Base-by-base conservation (phyloP, 2,329 filamentous ascomycete genomes). In the Penicillium sp. region DNA sequence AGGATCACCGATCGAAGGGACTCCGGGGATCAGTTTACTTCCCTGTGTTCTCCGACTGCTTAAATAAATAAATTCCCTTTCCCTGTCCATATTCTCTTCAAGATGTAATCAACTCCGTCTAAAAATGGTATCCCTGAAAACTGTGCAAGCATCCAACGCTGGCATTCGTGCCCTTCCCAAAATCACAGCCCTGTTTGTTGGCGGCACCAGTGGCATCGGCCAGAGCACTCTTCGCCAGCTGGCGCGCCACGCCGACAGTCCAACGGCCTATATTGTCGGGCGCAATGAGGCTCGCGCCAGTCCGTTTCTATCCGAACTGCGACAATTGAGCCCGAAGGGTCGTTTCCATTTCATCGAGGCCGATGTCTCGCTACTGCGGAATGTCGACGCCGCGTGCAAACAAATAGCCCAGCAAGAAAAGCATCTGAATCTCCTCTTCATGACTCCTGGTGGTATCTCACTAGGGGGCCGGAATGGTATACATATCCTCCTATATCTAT, bases 191-290 rank as follows among this genome's bases (percentile, higher is more conserved):
- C 78, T 85, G 29, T 86, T 86, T 59, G 70, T 84, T 4, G 84
- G 85, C 38, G 85, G 80, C 30, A 87, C 84, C 4, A 79, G 79
- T 44, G 85, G 85, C n/a, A 85, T 87, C 48, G 84, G 84, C 7
- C 76, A 83, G 62, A 71, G 77, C 13, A 79, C 83, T 0, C 71
- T 86, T 17, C 82, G 80, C 56, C 71, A 78, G 23, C 82, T 86
- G 46, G 77, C 78, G 11, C 76, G 78, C 46, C 67, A 79, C 19
- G 71, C 80, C 2, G 61, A 65, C 2, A 69, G 67, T 1, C 84
- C 85, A 0, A 80, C 73, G 19, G 76, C 85, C 31, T 87, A 88
- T 69, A 77, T 86, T 44, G 66, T 86, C 45, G 84, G 84, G 0
- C 80, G 85, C 1, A 71, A 70, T 31, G 41, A 73, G 11, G 50